Evolutionary conservation across 306 rosid species (phyloP).

Genomic region (Lathyrus tuberosus): DNA sequence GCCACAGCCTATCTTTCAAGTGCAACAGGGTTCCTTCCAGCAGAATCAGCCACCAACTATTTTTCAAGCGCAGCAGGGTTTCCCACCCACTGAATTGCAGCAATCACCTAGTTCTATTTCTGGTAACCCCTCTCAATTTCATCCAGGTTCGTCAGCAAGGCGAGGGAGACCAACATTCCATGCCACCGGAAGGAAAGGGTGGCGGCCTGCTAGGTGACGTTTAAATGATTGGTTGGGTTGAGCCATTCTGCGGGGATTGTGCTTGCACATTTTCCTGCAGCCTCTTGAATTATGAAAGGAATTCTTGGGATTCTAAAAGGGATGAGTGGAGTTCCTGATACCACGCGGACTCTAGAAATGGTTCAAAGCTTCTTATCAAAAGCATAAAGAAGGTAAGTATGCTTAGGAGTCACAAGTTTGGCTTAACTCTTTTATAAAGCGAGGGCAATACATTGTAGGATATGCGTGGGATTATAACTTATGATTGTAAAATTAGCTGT

Average conservation of each 20-base stretch:
- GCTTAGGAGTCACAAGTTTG: neutral
- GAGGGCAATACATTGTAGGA: neutral
- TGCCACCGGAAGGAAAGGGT: constrained; percentile 56
- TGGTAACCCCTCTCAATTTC: constrained; percentile 54
- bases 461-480: neutral
- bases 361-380: neutral
- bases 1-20: constrained; percentile 23
- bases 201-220: constrained; percentile 56
- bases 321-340: neutral
- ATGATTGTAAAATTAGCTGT: neutral
- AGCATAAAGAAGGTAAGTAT: neutral
- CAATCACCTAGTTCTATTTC: constrained; percentile 29
- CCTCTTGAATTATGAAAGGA: constrained; percentile 28
- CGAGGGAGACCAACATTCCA: constrained; percentile 56
- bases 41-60: constrained; percentile 30
- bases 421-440: neutral
- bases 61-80: constrained; percentile 46
- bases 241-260: constrained; percentile 34
- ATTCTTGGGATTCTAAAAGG: constrained; percentile 9
- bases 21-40: constrained; percentile 45
- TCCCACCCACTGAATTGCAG: constrained; percentile 40
- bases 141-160: constrained; percentile 46
- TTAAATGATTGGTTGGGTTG: neutral
- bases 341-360: neutral
- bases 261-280: constrained; percentile 26